Evolutionary conservation across 2,329 filamentous ascomycete genomes (phyloP).

Genomic region (Ciborinia camelliae): DNA sequence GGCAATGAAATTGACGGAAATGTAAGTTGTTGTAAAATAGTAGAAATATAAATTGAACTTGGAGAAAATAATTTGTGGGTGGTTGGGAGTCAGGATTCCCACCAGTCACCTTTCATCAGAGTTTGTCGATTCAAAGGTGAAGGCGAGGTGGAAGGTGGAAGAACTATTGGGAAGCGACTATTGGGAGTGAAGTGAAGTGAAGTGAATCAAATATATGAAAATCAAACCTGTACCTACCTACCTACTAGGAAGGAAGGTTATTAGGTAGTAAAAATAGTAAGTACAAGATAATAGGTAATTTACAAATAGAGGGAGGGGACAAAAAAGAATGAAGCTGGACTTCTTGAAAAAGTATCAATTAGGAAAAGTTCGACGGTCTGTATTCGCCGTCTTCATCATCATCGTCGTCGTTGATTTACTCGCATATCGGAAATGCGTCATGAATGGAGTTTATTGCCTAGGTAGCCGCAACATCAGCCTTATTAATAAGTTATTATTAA

Average conservation of each 20-base stretch:
- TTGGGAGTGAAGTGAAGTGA: neutral
- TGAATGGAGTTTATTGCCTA: neutral
- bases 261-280: too few relatives aligned
- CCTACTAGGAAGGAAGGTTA: too few relatives aligned
- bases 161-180: neutral
- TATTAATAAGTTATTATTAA: neutral
- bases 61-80: neutral
- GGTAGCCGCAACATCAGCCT: neutral
- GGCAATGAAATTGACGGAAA: neutral
- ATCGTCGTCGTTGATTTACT: too few relatives aligned
- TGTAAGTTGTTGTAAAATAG: neutral
- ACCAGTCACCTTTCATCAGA: neutral
- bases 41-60: neutral
- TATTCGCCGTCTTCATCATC: neutral
- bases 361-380: neutral
- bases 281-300: neutral
- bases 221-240: constrained; percentile 2
- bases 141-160: neutral
- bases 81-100: neutral
- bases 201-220: neutral
- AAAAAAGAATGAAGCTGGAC: neutral
- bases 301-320: neutral
- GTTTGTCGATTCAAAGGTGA: neutral
- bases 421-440: constrained; percentile 5
- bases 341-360: neutral